A percentile compares a stretch with the other conserved stretches of the same genome.
Evolutionary conservation across 176 grass and related monocot genomes (phyloP).

Genomic region (Juncus inflexus): DNA sequence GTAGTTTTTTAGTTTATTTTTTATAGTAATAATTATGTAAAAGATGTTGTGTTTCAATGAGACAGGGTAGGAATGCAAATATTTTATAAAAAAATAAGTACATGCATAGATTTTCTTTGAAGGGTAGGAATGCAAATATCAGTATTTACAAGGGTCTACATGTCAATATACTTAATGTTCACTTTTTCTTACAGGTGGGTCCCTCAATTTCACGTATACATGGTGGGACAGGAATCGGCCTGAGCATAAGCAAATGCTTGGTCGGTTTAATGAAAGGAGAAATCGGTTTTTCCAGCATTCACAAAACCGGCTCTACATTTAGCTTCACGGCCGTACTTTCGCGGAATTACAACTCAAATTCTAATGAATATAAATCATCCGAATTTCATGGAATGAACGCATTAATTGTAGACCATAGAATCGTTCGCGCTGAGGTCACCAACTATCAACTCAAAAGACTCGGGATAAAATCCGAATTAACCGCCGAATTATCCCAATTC

Average conservation of each 20-base stretch:
- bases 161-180: constrained; percentile 3
- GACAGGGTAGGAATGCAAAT: too few species aligned
- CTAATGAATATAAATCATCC: constrained; percentile 40
- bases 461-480: constrained; percentile 65
- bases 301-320: constrained; percentile 80
- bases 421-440: constrained; percentile 62
- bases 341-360: constrained; percentile 27
- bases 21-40: too few species aligned
- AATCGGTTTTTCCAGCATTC: constrained; percentile 75
- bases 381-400: constrained; percentile 75
- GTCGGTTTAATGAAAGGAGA: constrained; percentile 98
- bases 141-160: background rate
- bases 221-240: constrained; percentile 91
- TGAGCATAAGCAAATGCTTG: constrained; percentile 97
- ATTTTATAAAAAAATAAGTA: too few species aligned
- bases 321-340: constrained; percentile 72
- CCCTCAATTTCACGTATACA: constrained; percentile 92
- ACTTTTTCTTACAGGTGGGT: constrained; percentile 32
- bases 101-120: background rate
- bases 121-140: background rate
- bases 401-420: constrained; percentile 82
- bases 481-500: constrained; percentile 45
- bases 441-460: constrained; percentile 85
- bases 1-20: too few species aligned
- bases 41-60: too few species aligned